Conservation (phyloP, 495 filamentous ascomycete species). For the Cenococcum geophilum region DNA sequence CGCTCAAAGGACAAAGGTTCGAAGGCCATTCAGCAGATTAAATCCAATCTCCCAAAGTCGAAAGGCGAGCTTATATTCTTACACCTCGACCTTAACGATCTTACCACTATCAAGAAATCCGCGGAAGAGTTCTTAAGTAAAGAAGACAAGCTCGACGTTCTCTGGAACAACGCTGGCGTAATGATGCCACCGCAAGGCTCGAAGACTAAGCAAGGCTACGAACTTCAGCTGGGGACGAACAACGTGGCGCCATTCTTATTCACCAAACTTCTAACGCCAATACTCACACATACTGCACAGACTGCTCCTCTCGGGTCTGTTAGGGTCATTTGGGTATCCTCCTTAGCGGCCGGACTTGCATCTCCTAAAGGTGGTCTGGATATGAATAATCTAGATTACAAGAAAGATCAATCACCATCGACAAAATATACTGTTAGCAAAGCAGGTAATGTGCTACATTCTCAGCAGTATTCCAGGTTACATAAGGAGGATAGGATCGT, state of each 20-base stretch:
- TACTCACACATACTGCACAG: slow-evolving; percentile 39
- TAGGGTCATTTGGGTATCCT: slow-evolving; percentile 41
- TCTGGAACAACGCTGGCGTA: slow-evolving; percentile 47
- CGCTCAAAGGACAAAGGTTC: slow-evolving; percentile 33
- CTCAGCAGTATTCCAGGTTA: slow-evolving; percentile 36
- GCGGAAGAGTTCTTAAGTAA: slow-evolving; percentile 40
- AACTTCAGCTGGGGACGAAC: slow-evolving; percentile 46
- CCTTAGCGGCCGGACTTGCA: slow-evolving; percentile 25
- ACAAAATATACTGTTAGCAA: slow-evolving; percentile 43
- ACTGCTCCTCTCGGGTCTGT: slow-evolving; percentile 29
- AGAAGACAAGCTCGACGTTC: slow-evolving; percentile 44
- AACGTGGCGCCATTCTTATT: slow-evolving; percentile 47
- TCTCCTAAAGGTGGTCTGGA: slow-evolving; percentile 15
- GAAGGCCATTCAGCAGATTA: slow-evolving; percentile 38
- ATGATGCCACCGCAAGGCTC: slow-evolving; percentile 39
- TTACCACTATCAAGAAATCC: slow-evolving; percentile 42
- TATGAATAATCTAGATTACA: slow-evolving; percentile 10
- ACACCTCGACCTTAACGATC: slow-evolving; percentile 42
- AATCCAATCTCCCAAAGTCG: slow-evolving; percentile 11
- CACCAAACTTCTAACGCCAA: slow-evolving; percentile 43
- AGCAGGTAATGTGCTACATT: slow-evolving; percentile 40
- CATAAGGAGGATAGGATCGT: slow-evolving; percentile 34
- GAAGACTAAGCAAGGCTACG: slow-evolving; percentile 39
- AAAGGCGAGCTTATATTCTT: slow-evolving; percentile 42
- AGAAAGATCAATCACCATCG: neutral